Conservation (phyloP, 2,329 filamentous ascomycete genomes). For the Tympanopsis confertula region DNA sequence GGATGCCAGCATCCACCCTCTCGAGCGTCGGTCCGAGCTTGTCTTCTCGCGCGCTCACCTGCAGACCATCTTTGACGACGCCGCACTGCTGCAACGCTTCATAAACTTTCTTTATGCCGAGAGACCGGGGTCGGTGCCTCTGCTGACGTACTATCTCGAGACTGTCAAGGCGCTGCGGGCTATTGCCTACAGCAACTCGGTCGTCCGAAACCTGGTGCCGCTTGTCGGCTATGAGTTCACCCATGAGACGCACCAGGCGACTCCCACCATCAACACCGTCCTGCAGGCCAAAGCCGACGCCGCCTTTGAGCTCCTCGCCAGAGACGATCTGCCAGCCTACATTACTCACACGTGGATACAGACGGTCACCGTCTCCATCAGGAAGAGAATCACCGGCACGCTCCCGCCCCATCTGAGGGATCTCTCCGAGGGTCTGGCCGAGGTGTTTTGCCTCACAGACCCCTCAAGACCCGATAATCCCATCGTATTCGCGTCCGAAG, state of each 20-base stretch:
- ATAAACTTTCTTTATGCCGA: slow-evolving; percentile 51
- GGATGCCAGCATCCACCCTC: slow-evolving; percentile 28
- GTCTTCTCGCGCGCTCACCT: slow-evolving; percentile 59
- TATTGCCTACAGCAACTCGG: slow-evolving; percentile 59
- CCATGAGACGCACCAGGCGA: slow-evolving; percentile 31
- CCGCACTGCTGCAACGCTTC: slow-evolving; percentile 51
- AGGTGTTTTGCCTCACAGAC: slow-evolving; percentile 69
- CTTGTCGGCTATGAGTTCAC: slow-evolving; percentile 46
- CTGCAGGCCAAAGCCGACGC: slow-evolving; percentile 52
- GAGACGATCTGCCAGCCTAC: slow-evolving; percentile 61
- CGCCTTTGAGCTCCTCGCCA: slow-evolving; percentile 52
- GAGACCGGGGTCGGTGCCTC: slow-evolving; percentile 49
- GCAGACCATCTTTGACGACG: slow-evolving; percentile 51
- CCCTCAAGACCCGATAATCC: slow-evolving; percentile 64
- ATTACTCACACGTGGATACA: slow-evolving; percentile 59
- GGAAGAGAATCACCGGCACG: slow-evolving; percentile 55
- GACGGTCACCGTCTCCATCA: slow-evolving; percentile 59
- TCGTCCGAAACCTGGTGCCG: slow-evolving; percentile 46
- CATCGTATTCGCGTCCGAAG: slow-evolving; percentile 35
- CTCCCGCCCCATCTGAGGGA: slow-evolving; percentile 52
- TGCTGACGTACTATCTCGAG: slow-evolving; percentile 63
- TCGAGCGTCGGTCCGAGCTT: slow-evolving; percentile 53
- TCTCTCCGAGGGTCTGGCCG: slow-evolving; percentile 63
- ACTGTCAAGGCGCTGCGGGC: slow-evolving; percentile 60
- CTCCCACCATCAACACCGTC: slow-evolving; percentile 34